phyloP scores from a whole-genome alignment of 495 filamentous ascomycete genomes.

The Aspergillus homomorphus region DNA sequence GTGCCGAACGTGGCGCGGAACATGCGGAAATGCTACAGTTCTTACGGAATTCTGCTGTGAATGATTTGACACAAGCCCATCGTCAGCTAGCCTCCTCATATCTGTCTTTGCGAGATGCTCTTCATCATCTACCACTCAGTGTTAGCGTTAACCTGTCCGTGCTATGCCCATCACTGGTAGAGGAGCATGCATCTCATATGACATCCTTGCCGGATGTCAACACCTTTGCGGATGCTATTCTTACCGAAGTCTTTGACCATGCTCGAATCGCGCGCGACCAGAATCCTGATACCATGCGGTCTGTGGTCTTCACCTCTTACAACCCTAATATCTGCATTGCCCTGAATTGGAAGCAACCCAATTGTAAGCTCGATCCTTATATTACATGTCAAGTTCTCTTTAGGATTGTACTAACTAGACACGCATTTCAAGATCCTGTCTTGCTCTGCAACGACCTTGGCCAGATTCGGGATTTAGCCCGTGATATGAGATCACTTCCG shows the following conservation, averaged over 20 bases:
- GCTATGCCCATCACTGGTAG: constrained; percentile 70
- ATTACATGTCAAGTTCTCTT: not conserved
- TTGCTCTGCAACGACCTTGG: constrained; percentile 93
- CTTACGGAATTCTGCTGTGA: constrained; percentile 42
- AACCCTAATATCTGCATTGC: constrained; percentile 87
- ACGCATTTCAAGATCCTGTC: constrained; percentile 65
- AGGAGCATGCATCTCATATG: constrained; percentile 65
- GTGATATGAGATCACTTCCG: constrained; percentile 37
- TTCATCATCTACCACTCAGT: constrained; percentile 66
- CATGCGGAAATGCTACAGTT: constrained; percentile 41
- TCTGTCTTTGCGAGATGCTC: constrained; percentile 68
- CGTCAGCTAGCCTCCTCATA: constrained; percentile 69
- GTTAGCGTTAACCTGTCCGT: constrained; percentile 87
- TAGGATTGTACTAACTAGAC: not conserved
- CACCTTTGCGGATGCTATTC: constrained; percentile 74
- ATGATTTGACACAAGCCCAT: constrained; percentile 64
- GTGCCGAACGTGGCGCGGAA: constrained; percentile 45
- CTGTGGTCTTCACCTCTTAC: constrained; percentile 88
- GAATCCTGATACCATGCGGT: constrained; percentile 67
- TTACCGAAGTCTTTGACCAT: constrained; percentile 87
- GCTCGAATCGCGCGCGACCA: constrained; percentile 70
- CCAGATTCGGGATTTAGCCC: constrained; percentile 45
- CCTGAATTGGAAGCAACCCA: constrained; percentile 98
- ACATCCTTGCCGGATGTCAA: constrained; percentile 81
- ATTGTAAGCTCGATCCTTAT: constrained; percentile 59